Conservation (phyloP, 2,329 filamentous ascomycete species). For the Neofusicoccum umdonicola region DNA sequence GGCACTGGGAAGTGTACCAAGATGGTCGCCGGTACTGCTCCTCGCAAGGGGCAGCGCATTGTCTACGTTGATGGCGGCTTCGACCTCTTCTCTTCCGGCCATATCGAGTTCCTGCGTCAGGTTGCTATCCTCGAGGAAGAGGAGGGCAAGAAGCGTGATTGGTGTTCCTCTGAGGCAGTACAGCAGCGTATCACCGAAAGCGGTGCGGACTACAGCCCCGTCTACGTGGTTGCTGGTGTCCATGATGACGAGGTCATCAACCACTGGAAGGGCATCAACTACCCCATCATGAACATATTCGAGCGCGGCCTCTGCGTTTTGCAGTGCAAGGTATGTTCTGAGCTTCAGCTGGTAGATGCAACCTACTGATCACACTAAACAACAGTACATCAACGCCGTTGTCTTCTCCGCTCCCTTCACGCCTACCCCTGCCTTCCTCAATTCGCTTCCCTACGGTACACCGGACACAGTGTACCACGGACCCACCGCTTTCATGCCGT, state of each 20-base stretch:
- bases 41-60: slow-evolving; percentile 74
- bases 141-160: slow-evolving; percentile 65
- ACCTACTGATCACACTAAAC: not conserved
- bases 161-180: slow-evolving; percentile 67
- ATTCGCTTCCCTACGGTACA: slow-evolving; percentile 63
- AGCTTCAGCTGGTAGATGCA: slow-evolving; percentile 10
- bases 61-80: slow-evolving; percentile 97
- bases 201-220: slow-evolving; percentile 74
- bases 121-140: slow-evolving; percentile 73
- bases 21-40: slow-evolving; percentile 69
- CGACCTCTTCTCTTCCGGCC: slow-evolving; percentile 92
- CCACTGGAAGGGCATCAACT: slow-evolving; percentile 94
- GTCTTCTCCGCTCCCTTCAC: slow-evolving; percentile 89
- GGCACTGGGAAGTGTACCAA: slow-evolving; percentile 65
- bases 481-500: slow-evolving; percentile 85
- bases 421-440: slow-evolving; percentile 75
- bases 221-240: slow-evolving; percentile 87
- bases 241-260: slow-evolving; percentile 97
- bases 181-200: slow-evolving; percentile 61
- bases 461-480: slow-evolving; percentile 90
- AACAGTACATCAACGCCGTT: slow-evolving; percentile 79
- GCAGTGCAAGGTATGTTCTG: slow-evolving; percentile 74
- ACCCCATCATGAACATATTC: slow-evolving; percentile 99
- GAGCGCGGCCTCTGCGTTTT: slow-evolving; percentile 93
- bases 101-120: slow-evolving; percentile 87